Conservation (phyloP, 805 yeast genomes). For the Metschnikowia kunwiensis region DNA sequence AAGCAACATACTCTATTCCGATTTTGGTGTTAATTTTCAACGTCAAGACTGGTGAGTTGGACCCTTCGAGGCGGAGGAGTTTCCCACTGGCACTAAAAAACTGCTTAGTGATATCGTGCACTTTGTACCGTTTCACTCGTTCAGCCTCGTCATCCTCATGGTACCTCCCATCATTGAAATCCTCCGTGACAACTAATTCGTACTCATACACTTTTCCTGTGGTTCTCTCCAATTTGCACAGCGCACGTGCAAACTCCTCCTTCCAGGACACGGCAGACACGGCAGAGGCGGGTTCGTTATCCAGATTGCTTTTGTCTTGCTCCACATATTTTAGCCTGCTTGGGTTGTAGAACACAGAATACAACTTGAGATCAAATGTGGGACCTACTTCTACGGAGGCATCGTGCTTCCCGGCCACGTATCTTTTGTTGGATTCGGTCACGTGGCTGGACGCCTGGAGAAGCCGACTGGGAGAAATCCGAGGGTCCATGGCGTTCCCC, state of each 20-base stretch:
- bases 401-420: neutral
- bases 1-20: constrained; percentile 21
- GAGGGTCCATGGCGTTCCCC: constrained; percentile 45
- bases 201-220: constrained; percentile 36
- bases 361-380: constrained; percentile 51
- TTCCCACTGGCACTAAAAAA: constrained; percentile 72
- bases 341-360: constrained; percentile 61
- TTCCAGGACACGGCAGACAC: constrained; percentile 57
- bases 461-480: constrained; percentile 61
- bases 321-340: constrained; percentile 37
- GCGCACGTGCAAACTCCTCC: constrained; percentile 62
- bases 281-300: neutral
- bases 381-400: constrained; percentile 51
- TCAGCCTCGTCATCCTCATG: constrained; percentile 53
- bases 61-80: constrained; percentile 58
- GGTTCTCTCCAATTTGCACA: constrained; percentile 38
- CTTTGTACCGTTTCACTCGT: constrained; percentile 29
- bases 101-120: constrained; percentile 46
- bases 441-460: constrained; percentile 58
- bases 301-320: constrained; percentile 2
- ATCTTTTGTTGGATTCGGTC: constrained; percentile 34
- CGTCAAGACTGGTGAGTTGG: constrained; percentile 63
- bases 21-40: constrained; percentile 39
- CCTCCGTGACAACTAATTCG: constrained; percentile 48
- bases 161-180: constrained; percentile 67